A percentile compares a stretch with the other conserved stretches of the same genome.
Conservation (phyloP, 1,284 basidiomycete species). For the Tranzscheliella williamsii region DNA sequence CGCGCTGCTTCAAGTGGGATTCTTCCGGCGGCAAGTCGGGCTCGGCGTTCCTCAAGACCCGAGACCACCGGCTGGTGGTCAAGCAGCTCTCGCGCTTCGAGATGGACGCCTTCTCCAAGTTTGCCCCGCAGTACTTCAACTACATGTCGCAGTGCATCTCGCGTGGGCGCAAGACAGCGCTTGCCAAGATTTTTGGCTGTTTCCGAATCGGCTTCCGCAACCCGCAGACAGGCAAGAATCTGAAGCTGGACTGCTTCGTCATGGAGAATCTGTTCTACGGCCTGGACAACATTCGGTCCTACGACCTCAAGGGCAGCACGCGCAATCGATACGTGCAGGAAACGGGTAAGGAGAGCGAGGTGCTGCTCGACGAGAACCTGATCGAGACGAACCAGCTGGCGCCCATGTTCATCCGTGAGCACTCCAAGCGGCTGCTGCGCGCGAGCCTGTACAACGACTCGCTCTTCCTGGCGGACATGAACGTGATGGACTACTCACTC, state of each 20-base stretch:
- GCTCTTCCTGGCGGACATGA: constrained; percentile 85
- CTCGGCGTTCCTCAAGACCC: constrained; percentile 84
- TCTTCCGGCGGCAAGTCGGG: constrained; percentile 94
- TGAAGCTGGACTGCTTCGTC: constrained; percentile 91
- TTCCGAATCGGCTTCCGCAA: constrained; percentile 94
- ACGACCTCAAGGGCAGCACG: constrained; percentile 58
- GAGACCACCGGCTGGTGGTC: constrained; percentile 96
- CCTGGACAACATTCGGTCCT: constrained; percentile 74
- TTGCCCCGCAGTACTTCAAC: constrained; percentile 95
- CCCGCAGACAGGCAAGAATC: constrained; percentile 74
- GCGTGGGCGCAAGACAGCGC: constrained; percentile 79
- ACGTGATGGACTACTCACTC: constrained; percentile 95
- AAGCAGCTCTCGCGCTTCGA: constrained; percentile 93
- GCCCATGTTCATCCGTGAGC: constrained; percentile 92
- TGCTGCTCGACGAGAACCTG: constrained; percentile 90
- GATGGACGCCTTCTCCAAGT: constrained; percentile 91
- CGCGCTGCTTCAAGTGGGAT: constrained; percentile 95
- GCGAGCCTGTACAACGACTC: constrained; percentile 87
- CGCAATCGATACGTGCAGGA: constrained; percentile 71
- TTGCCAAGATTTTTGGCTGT: constrained; percentile 97
- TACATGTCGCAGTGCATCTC: constrained; percentile 74
- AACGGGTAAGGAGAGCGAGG: constrained; percentile 84
- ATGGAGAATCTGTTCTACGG: constrained; percentile 98
- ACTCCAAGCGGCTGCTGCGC: constrained; percentile 87
- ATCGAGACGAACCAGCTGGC: constrained; percentile 67